phyloP scores from a whole-genome alignment of 78 protist species.

The Dictyostelium purpureum region DNA sequence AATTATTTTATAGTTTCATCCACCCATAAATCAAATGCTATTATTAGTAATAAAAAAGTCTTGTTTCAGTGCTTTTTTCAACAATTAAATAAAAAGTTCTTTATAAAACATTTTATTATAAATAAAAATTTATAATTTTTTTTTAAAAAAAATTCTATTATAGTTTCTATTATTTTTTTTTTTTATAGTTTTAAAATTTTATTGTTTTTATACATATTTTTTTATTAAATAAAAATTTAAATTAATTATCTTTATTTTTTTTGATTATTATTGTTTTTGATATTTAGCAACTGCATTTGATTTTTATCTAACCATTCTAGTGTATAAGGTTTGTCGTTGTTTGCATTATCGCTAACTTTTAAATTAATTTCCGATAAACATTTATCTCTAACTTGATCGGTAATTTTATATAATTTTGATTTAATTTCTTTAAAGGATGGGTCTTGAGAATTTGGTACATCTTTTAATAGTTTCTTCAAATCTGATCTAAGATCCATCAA shows the following conservation, averaged over 20 bases:
- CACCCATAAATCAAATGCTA: too few species aligned
- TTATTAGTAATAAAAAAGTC: too few species aligned
- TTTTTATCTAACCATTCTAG: neutral
- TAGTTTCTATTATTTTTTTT: too few species aligned
- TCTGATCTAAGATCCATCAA: conserved; percentile 3
- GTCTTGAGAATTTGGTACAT: neutral
- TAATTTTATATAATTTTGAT: neutral
- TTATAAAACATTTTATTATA: too few species aligned
- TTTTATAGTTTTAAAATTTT: too few species aligned
- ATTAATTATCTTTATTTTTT: neutral
- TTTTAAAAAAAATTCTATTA: too few species aligned
- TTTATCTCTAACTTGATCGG: neutral
- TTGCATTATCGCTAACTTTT: neutral
- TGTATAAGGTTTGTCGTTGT: neutral
- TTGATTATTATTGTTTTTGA: neutral
- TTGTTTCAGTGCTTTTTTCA: neutral
- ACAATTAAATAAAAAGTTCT: neutral
- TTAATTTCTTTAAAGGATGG: neutral
- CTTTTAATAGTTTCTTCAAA: neutral
- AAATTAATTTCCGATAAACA: neutral
- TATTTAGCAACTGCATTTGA: conserved; percentile 1
- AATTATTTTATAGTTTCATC: too few species aligned
- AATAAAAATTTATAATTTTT: neutral
- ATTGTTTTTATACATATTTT: too few species aligned
- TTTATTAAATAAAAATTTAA: too few species aligned